Conservation (phyloP, 2,329 filamentous ascomycete species). For the Cyphellophora attinorum region DNA sequence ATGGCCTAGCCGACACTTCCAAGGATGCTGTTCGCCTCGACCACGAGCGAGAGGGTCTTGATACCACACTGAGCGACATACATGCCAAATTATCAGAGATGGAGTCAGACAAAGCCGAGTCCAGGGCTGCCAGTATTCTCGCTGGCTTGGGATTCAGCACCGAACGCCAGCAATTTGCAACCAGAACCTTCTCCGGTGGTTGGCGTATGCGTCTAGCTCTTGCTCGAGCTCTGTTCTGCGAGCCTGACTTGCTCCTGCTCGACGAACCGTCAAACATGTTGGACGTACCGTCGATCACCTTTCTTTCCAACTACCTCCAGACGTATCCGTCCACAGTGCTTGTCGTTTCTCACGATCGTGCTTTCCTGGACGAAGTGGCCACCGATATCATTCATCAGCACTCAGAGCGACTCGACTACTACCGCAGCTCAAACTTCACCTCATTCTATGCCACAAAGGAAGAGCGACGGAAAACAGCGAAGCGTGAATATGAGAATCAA, state of each 20-base stretch:
- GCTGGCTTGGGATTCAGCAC: constrained; percentile 94
- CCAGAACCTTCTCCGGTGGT: constrained; percentile 97
- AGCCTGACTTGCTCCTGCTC: constrained; percentile 87
- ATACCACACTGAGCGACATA: constrained; percentile 82
- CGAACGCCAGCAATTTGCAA: constrained; percentile 84
- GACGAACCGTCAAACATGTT: constrained; percentile 99
- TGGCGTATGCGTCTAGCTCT: constrained; percentile 98
- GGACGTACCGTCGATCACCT: constrained; percentile 99
- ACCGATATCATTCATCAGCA: constrained; percentile 99
- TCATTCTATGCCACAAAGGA: constrained; percentile 96
- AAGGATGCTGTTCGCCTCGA: constrained; percentile 79
- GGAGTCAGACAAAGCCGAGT: constrained; percentile 98
- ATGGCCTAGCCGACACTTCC: constrained; percentile 80
- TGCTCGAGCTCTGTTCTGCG: constrained; percentile 91
- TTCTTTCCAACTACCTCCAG: constrained; percentile 92
- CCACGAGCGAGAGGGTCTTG: constrained; percentile 77
- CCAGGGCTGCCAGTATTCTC: constrained; percentile 87
- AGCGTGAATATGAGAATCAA: constrained; percentile 97
- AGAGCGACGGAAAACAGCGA: constrained; percentile 90
- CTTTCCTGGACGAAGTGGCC: constrained; percentile 97
- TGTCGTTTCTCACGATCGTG: constrained; percentile 96
- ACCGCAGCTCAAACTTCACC: constrained; percentile 94
- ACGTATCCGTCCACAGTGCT: constrained; percentile 88
- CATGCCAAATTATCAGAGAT: constrained; percentile 90
- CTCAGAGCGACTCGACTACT: constrained; percentile 94